phyloP scores from a whole-genome alignment of 495 filamentous ascomycete species.

The Talaromyces ruber region DNA sequence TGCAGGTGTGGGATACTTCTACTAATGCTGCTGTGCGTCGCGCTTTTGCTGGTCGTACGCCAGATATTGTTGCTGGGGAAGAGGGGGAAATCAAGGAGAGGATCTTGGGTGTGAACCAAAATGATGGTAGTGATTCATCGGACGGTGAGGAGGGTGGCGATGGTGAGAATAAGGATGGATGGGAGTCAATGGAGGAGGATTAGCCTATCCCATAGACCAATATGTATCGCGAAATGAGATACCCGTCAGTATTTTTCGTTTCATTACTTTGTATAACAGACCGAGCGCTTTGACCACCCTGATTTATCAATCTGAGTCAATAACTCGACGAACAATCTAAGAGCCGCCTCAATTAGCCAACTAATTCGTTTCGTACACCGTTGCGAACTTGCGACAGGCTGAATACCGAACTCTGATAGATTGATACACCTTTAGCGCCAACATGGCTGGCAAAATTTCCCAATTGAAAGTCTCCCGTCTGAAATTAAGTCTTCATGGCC shows the following conservation, averaged over 20 bases:
- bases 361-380: too few relatives aligned
- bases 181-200: slow-evolving; percentile 91
- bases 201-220: slow-evolving; percentile 13
- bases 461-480: too few relatives aligned
- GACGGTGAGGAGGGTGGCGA: slow-evolving; percentile 53
- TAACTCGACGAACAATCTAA: too few relatives aligned
- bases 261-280: too few relatives aligned
- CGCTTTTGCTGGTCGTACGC: slow-evolving; percentile 69
- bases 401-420: too few relatives aligned
- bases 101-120: slow-evolving; percentile 58
- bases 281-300: too few relatives aligned
- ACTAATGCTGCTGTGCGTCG: slow-evolving; percentile 87
- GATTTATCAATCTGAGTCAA: too few relatives aligned
- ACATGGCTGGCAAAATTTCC: too few relatives aligned
- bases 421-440: too few relatives aligned
- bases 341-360: too few relatives aligned
- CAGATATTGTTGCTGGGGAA: slow-evolving; percentile 36
- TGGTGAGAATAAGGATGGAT: slow-evolving; percentile 50
- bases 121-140: slow-evolving; percentile 52
- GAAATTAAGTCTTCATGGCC: too few relatives aligned
- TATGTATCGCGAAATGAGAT: neutral
- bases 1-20: slow-evolving; percentile 94
- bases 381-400: too few relatives aligned
- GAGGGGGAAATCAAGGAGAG: slow-evolving; percentile 68
- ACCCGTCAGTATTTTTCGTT: neutral